phyloP scores from a whole-genome alignment of 2,329 filamentous ascomycete genomes.

The Aspergillus pseudoglaucus region DNA sequence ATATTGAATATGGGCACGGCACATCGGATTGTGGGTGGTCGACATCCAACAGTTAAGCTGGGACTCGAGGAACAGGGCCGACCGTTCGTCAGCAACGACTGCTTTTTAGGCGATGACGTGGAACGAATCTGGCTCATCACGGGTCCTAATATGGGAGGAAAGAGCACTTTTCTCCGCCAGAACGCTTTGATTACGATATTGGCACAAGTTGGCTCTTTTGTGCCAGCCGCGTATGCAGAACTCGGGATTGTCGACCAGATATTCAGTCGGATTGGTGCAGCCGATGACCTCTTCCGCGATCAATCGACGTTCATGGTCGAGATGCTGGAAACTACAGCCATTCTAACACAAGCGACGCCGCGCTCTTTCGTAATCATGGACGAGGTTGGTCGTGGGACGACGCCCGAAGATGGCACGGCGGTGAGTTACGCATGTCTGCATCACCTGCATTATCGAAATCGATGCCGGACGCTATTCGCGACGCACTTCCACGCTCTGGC shows the following conservation, averaged over 20 bases:
- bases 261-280: slow-evolving; percentile 87
- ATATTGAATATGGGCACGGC: slow-evolving; percentile 57
- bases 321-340: slow-evolving; percentile 93
- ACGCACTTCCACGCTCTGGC: slow-evolving; percentile 88
- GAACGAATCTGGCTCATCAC: slow-evolving; percentile 64
- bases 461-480: slow-evolving; percentile 78
- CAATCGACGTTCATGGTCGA: slow-evolving; percentile 99
- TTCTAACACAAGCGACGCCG: slow-evolving; percentile 75
- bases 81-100: slow-evolving; percentile 79
- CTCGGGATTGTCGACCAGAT: slow-evolving; percentile 93
- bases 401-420: slow-evolving; percentile 82
- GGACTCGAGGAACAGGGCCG: slow-evolving; percentile 73
- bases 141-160: slow-evolving; percentile 97
- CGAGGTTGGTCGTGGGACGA: slow-evolving; percentile 90
- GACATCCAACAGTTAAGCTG: slow-evolving; percentile 87
- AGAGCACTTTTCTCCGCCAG: slow-evolving; percentile 91
- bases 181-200: slow-evolving; percentile 92
- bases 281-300: slow-evolving; percentile 88
- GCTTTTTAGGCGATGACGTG: slow-evolving; percentile 67
- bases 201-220: slow-evolving; percentile 86
- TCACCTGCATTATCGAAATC: slow-evolving; percentile 72
- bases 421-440: slow-evolving; percentile 84
- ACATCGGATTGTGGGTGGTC: slow-evolving; percentile 75
- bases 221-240: slow-evolving; percentile 78
- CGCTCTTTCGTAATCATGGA: slow-evolving; percentile 96